Evolutionary conservation across 139 green algal genomes (phyloP).

Genomic region (Nannochloris sp.): DNA sequence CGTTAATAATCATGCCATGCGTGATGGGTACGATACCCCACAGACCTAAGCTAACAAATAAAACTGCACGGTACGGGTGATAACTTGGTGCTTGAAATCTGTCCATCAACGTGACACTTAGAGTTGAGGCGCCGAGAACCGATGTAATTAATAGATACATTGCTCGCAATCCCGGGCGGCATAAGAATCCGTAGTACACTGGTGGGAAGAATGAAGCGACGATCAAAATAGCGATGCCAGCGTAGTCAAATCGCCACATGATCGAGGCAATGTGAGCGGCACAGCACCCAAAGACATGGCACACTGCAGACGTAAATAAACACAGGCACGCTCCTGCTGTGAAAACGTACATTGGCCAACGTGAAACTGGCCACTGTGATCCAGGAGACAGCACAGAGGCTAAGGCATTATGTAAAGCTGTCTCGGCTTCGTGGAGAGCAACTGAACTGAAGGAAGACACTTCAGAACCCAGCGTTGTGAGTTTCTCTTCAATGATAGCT

Average conservation of each 20-base stretch:
- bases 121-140: conserved; percentile 52
- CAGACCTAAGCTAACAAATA: conserved; percentile 71
- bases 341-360: conserved; percentile 70
- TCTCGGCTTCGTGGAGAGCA: not conserved
- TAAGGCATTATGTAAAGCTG: not conserved
- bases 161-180: conserved; percentile 46
- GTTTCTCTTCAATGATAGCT: not conserved
- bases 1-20: conserved; percentile 46
- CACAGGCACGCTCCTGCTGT: conserved; percentile 84
- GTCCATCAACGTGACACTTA: conserved; percentile 54
- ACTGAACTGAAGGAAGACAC: not conserved
- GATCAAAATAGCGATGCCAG: conserved; percentile 88
- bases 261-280: conserved; percentile 46
- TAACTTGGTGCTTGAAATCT: conserved; percentile 62
- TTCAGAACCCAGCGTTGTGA: not conserved
- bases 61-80: conserved; percentile 51
- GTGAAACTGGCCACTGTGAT: not conserved
- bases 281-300: conserved; percentile 89
- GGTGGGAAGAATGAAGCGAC: conserved; percentile 90
- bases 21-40: conserved; percentile 73
- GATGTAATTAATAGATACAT: conserved; percentile 76
- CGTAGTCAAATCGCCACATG: conserved; percentile 91
- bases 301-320: conserved; percentile 69
- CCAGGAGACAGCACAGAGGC: not conserved
- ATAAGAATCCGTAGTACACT: conserved; percentile 93